These are phyloP conservation scores for Proliferodiscus dingleyae DNA, from an alignment of 2,329 filamentous ascomycete species.

Conservation along the genomic window DNA sequence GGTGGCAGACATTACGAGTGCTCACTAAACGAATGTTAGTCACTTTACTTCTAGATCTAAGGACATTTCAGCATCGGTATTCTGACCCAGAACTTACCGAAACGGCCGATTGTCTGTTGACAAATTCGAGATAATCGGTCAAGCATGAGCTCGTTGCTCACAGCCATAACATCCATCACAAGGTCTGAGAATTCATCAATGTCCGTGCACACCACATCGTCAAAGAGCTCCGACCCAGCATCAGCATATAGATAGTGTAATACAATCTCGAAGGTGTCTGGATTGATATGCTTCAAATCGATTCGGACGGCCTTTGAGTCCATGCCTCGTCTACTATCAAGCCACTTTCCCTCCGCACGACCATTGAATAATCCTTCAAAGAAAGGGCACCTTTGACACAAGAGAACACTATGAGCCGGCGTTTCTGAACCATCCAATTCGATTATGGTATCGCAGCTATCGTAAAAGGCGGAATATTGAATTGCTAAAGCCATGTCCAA, in stretches of 20 bases:
- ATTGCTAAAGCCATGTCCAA: constrained; percentile 68
- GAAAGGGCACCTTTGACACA: constrained; percentile 85
- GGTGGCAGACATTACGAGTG: constrained; percentile 75
- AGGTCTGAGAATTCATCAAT: constrained; percentile 83
- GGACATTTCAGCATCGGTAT: not conserved
- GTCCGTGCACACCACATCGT: constrained; percentile 64
- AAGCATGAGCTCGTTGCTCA: constrained; percentile 93
- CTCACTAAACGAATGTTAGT: constrained; percentile 49
- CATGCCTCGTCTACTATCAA: constrained; percentile 61
- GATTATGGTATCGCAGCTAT: constrained; percentile 73
- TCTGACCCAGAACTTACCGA: constrained; percentile 46
- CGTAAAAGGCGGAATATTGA: constrained; percentile 65
- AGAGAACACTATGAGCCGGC: constrained; percentile 68
- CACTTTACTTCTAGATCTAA: not conserved
- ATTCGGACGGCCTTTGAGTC: constrained; percentile 55
- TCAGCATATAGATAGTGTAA: constrained; percentile 81
- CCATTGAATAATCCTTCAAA: constrained; percentile 87
- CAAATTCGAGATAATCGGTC: constrained; percentile 86
- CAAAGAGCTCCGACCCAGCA: constrained; percentile 73
- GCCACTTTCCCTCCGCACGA: constrained; percentile 80
- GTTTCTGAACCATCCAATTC: constrained; percentile 72
- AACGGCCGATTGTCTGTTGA: constrained; percentile 75
- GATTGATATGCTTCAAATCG: constrained; percentile 76
- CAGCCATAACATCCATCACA: constrained; percentile 84
- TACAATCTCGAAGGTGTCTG: constrained; percentile 70